These are phyloP conservation scores for Cyberlindnera sargentensis DNA, from an alignment of 805 yeast genomes.

Conservation along the genomic window DNA sequence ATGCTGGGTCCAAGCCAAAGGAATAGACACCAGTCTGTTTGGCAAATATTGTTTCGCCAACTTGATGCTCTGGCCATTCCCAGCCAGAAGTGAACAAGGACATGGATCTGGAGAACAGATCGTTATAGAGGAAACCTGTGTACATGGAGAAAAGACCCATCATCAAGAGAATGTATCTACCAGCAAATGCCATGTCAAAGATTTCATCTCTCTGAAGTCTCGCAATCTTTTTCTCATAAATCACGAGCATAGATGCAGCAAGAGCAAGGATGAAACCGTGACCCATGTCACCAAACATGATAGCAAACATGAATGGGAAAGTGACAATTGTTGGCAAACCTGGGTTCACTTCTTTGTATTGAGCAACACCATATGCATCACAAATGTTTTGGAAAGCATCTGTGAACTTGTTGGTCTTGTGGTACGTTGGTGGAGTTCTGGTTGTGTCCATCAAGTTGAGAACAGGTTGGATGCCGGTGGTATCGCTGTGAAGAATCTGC, in stretches of 20 bases:
- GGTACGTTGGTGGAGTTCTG: conserved; percentile 89
- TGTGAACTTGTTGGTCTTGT: conserved; percentile 88
- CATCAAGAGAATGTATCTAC: conserved; percentile 81
- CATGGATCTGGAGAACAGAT: conserved; percentile 87
- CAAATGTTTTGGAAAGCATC: conserved; percentile 87
- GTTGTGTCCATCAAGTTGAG: conserved; percentile 58
- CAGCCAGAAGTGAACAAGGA: conserved; percentile 82
- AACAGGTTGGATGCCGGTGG: conserved; percentile 51
- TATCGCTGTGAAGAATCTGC: conserved; percentile 62
- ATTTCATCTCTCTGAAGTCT: conserved; percentile 81
- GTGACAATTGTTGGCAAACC: conserved; percentile 93
- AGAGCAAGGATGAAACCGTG: conserved; percentile 82
- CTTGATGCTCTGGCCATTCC: conserved; percentile 77
- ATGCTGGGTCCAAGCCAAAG: conserved; percentile 85
- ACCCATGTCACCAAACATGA: conserved; percentile 98
- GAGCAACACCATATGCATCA: conserved; percentile 92
- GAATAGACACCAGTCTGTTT: conserved; percentile 61
- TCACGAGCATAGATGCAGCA: conserved; percentile 64
- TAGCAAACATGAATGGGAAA: conserved; percentile 97
- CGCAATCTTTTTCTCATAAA: conserved; percentile 66
- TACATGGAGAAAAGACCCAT: conserved; percentile 96
- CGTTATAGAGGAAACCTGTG: conserved; percentile 92
- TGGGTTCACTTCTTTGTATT: conserved; percentile 92
- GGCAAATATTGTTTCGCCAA: conserved; percentile 67
- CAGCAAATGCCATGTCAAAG: conserved; percentile 91